These are phyloP conservation scores for Spathaspora sp. DNA, from an alignment of 805 yeast genomes.

Conservation along the genomic window DNA sequence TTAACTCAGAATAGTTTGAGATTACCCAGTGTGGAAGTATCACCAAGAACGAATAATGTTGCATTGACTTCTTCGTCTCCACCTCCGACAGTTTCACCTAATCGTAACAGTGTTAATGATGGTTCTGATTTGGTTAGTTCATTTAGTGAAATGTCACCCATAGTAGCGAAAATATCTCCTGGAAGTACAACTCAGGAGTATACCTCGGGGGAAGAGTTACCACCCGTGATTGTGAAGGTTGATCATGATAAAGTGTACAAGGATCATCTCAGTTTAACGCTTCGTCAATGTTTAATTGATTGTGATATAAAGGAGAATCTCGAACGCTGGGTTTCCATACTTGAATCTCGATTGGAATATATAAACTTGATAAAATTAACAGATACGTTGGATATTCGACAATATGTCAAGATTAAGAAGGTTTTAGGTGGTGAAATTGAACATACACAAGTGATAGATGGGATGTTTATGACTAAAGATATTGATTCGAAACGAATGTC, in stretches of 20 bases:
- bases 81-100: constrained; percentile 4
- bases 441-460: constrained; percentile 65
- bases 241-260: constrained; percentile 16
- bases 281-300: constrained; percentile 60
- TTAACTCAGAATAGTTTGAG: constrained; percentile 6
- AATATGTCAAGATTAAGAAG: constrained; percentile 81
- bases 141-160: constrained; percentile 4
- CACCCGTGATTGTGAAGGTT: neutral
- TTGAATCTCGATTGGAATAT: constrained; percentile 49
- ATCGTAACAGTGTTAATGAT: neutral
- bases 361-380: constrained; percentile 62
- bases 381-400: constrained; percentile 81
- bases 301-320: constrained; percentile 46
- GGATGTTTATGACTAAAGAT: constrained; percentile 79
- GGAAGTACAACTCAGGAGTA: constrained; percentile 1
- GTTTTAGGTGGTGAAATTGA: constrained; percentile 69
- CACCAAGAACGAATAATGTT: constrained; percentile 8
- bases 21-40: neutral
- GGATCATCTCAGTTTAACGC: constrained; percentile 46
- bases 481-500: constrained; percentile 82
- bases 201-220: neutral
- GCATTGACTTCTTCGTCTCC: constrained; percentile 15
- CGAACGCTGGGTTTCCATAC: constrained; percentile 55
- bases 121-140: neutral
- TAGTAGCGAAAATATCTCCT: constrained; percentile 6